Percentiles rank a stretch among this genome's conserved stretches.
phyloP scores from a whole-genome alignment of 768 basidiomycete genomes.

The Mycena haematopus region DNA sequence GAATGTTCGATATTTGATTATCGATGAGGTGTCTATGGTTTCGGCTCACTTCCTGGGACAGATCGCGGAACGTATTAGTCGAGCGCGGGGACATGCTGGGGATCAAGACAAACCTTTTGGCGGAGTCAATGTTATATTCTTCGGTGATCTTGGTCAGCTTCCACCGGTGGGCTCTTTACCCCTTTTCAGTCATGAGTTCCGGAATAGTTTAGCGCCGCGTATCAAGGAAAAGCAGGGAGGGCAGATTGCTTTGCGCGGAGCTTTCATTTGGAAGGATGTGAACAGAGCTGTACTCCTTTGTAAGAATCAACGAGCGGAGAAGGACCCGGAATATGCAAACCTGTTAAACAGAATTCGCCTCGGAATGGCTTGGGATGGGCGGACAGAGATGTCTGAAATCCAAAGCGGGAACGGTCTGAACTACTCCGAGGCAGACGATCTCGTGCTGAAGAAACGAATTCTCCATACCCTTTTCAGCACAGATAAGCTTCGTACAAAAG shows the following conservation, averaged over 20 bases:
- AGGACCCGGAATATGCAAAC: constrained; percentile 2
- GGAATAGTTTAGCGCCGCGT: neutral
- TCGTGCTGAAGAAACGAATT: neutral
- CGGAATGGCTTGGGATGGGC: constrained; percentile 9
- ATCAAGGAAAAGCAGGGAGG: neutral
- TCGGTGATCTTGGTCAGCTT: constrained; percentile 15
- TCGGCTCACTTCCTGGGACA: neutral
- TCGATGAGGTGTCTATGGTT: constrained; percentile 15
- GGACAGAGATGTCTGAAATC: neutral
- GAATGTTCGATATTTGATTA: constrained; percentile 1
- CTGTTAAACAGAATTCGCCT: neutral
- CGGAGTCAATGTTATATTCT: neutral
- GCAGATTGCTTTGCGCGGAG: neutral
- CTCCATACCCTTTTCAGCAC: neutral
- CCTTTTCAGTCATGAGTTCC: neutral
- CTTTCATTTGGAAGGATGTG: neutral
- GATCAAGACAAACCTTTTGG: neutral
- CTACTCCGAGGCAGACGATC: neutral
- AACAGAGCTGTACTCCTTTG: neutral
- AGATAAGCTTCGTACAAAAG: neutral
- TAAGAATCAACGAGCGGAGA: neutral
- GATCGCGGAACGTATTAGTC: neutral
- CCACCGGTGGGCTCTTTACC: neutral
- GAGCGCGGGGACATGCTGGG: neutral
- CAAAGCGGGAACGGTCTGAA: neutral